Conservation (phyloP, 2,329 filamentous ascomycete species). For the Huntiella bhutanensis region DNA sequence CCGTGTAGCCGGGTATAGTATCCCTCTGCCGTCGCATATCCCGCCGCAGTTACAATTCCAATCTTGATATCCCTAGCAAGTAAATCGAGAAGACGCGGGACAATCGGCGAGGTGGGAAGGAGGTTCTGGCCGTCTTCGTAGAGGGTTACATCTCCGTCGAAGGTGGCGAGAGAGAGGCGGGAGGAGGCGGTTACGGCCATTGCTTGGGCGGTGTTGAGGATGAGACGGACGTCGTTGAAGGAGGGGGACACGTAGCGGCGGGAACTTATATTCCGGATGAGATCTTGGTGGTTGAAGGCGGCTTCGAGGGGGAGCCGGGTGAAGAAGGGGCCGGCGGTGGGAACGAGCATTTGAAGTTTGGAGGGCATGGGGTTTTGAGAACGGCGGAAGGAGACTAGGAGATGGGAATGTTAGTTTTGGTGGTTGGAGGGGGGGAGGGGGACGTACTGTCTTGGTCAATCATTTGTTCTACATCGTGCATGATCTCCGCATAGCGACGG, state of each 20-base stretch:
- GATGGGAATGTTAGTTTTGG: slow-evolving; percentile 6
- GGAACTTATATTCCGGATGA: slow-evolving; percentile 68
- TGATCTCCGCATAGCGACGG: slow-evolving; percentile 81
- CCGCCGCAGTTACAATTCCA: slow-evolving; percentile 90
- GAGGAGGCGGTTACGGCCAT: slow-evolving; percentile 55
- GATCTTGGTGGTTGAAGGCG: slow-evolving; percentile 81
- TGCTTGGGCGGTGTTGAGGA: slow-evolving; percentile 85
- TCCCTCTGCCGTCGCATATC: slow-evolving; percentile 70
- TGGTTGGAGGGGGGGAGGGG: slow-evolving; percentile 2
- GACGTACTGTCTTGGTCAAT: slow-evolving; percentile 71
- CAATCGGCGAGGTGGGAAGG: slow-evolving; percentile 56
- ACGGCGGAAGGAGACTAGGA: slow-evolving; percentile 50
- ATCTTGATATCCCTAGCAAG: slow-evolving; percentile 63
- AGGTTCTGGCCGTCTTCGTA: slow-evolving; percentile 80
- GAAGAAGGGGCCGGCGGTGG: slow-evolving; percentile 83
- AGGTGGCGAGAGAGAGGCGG: slow-evolving; percentile 64
- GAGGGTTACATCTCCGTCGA: slow-evolving; percentile 92
- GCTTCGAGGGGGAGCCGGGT: slow-evolving; percentile 71
- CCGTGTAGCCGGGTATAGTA: slow-evolving; percentile 82
- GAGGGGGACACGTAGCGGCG: slow-evolving; percentile 86
- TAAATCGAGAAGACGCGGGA: slow-evolving; percentile 47
- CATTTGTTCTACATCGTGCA: slow-evolving; percentile 80
- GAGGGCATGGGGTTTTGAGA: slow-evolving; percentile 50
- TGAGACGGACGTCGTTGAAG: slow-evolving; percentile 88
- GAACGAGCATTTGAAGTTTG: slow-evolving; percentile 82